Percentiles rank a stretch among this genome's conserved stretches.
Conservation (phyloP, 2,329 filamentous ascomycete genomes). For the Chrysoporthe cubensis region DNA sequence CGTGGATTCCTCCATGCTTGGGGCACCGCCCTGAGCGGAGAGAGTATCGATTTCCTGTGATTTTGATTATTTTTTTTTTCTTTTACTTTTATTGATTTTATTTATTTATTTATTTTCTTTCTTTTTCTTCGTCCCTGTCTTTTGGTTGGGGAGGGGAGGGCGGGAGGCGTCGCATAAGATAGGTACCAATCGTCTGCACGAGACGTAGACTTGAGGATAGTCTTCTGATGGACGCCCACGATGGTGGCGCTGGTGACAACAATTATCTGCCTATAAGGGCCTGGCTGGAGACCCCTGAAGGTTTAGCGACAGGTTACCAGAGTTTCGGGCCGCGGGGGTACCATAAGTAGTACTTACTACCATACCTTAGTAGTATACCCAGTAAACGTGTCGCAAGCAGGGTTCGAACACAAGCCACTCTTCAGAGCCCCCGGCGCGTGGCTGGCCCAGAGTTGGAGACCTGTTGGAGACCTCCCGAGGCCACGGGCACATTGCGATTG, state of each 20-base stretch:
- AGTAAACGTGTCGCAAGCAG: slow-evolving; percentile 13
- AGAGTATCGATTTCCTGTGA: neutral
- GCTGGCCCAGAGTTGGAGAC: neutral
- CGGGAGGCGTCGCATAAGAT: neutral
- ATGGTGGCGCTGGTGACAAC: neutral
- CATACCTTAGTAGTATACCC: no score
- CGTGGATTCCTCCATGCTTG: slow-evolving; percentile 18
- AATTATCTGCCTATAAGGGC: neutral
- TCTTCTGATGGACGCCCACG: neutral
- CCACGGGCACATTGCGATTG: neutral
- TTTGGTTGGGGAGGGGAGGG: neutral
- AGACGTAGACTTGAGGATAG: neutral
- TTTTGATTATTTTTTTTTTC: neutral
- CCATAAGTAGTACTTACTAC: neutral
- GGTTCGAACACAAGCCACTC: slow-evolving; percentile 1
- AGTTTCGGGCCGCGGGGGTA: slow-evolving; percentile 11
- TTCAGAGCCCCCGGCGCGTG: neutral
- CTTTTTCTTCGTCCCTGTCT: no score
- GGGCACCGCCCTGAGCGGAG: neutral
- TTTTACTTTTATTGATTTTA: no score
- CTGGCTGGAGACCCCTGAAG: neutral
- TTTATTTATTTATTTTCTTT: no score
- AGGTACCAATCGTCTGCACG: neutral
- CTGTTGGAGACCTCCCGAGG: neutral
- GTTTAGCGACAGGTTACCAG: neutral